These are phyloP conservation scores for Geranomyces michiganensis DNA, from an alignment of 192 early-diverging fungal species.

Conservation along the genomic window DNA sequence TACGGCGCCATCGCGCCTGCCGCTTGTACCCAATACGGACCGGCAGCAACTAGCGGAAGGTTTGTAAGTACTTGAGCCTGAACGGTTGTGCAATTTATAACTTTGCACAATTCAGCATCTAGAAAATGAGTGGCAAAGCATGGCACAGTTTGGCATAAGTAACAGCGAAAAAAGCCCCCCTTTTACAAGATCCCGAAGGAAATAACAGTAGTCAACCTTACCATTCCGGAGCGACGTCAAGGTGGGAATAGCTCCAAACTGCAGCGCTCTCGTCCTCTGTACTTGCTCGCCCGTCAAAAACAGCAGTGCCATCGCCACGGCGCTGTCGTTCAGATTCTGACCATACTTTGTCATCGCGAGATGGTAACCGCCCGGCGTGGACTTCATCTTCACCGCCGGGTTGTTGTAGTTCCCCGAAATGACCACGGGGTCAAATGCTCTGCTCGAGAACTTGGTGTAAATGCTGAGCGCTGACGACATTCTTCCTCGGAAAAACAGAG, in stretches of 20 bases:
- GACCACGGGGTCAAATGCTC: not conserved
- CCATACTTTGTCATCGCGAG: constrained; percentile 29
- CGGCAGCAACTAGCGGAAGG: constrained; percentile 11
- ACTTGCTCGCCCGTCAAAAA: constrained; percentile 26
- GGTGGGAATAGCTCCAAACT: constrained; percentile 26
- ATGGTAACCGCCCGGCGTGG: constrained; percentile 25
- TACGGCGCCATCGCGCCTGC: constrained; percentile 7
- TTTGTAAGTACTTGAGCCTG: not conserved
- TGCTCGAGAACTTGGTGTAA: not conserved
- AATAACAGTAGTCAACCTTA: too few species aligned
- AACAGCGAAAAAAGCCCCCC: constrained; percentile 3
- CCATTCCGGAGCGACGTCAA: constrained; percentile 13
- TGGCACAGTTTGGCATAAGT: constrained; percentile 10
- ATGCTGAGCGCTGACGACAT: constrained; percentile 6
- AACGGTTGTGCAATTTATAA: constrained; percentile 10
- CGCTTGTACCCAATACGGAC: constrained; percentile 26
- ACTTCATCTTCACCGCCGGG: constrained; percentile 2
- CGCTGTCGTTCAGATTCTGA: constrained; percentile 21
- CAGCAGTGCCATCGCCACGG: constrained; percentile 21
- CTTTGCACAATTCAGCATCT: not conserved
- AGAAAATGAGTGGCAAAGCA: not conserved
- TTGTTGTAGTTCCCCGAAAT: constrained; percentile 17
- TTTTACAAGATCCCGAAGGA: not conserved
- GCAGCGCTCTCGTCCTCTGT: constrained; percentile 17
- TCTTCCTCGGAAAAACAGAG: constrained; percentile 27